Evolutionary conservation across 441 rosid genomes (phyloP).

Genomic region (Adansonia gregorii): DNA sequence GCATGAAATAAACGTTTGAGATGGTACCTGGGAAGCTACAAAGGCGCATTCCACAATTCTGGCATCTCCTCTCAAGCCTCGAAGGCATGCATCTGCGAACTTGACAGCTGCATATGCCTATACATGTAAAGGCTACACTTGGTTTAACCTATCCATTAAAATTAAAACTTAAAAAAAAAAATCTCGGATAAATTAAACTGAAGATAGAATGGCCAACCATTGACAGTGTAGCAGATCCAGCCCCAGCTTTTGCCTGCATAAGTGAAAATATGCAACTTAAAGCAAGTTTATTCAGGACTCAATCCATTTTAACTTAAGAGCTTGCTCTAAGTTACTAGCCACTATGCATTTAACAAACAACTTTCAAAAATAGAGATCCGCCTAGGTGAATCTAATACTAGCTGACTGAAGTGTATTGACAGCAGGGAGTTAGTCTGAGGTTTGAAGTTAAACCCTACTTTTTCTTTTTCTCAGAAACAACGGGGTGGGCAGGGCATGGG

Average conservation of each 20-base stretch:
- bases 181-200: conserved; percentile 15
- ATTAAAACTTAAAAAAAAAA: background rate
- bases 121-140: conserved; percentile 18
- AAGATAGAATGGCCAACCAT: conserved; percentile 51
- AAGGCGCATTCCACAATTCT: conserved; percentile 62
- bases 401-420: background rate
- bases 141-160: background rate
- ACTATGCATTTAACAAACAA: background rate
- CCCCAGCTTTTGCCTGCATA: conserved; percentile 79
- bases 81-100: conserved; percentile 86
- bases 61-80: conserved; percentile 72
- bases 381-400: background rate
- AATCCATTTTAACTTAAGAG: background rate
- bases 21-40: conserved; percentile 53
- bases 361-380: background rate
- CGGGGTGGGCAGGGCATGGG: background rate
- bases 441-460: background rate
- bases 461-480: background rate
- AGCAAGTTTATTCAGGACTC: too few species aligned
- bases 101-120: conserved; percentile 88
- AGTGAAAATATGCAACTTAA: background rate
- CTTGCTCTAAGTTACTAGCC: background rate
- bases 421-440: background rate
- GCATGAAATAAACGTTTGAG: background rate
- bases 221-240: conserved; percentile 87